These are phyloP conservation scores for Sporobolomyces pararoseus DNA, from an alignment of 768 basidiomycete genomes.

Conservation along the genomic window DNA sequence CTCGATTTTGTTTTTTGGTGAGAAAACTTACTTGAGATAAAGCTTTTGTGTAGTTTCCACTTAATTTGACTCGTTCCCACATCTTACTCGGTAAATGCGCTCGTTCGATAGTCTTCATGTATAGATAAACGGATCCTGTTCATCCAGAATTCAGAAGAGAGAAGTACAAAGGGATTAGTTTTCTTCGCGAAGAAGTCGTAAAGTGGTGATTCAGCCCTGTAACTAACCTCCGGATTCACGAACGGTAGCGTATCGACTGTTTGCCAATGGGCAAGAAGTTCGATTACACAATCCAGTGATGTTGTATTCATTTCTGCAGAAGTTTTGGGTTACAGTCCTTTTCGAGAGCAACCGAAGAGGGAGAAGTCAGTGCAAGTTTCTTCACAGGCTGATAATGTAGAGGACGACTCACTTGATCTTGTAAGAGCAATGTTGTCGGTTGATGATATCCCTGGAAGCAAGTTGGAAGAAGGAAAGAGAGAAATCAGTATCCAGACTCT, in stretches of 20 bases:
- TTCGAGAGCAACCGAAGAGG: background rate
- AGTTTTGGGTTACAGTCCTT: constrained; percentile 92
- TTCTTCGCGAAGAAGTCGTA: background rate
- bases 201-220: background rate
- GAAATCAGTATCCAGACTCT: too few species aligned
- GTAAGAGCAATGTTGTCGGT: constrained; percentile 85
- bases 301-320: constrained; percentile 98
- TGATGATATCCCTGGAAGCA: constrained; percentile 42
- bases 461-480: background rate
- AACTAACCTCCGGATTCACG: constrained; percentile 83
- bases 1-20: too few species aligned
- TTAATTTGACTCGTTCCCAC: constrained; percentile 94
- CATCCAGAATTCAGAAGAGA: too few species aligned
- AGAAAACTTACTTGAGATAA: constrained; percentile 72
- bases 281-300: constrained; percentile 91
- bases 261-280: constrained; percentile 95
- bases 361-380: background rate
- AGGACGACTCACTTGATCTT: constrained; percentile 86
- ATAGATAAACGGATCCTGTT: constrained; percentile 79
- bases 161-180: background rate
- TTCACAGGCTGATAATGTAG: background rate
- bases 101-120: constrained; percentile 94
- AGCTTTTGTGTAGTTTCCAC: constrained; percentile 90
- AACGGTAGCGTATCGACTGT: constrained; percentile 96
- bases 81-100: constrained; percentile 93